Evolutionary conservation across 1,284 basidiomycete species (phyloP), one percentile per base, ranked within the genome.

Genomic region (Anthracocystis setariae): DNA sequence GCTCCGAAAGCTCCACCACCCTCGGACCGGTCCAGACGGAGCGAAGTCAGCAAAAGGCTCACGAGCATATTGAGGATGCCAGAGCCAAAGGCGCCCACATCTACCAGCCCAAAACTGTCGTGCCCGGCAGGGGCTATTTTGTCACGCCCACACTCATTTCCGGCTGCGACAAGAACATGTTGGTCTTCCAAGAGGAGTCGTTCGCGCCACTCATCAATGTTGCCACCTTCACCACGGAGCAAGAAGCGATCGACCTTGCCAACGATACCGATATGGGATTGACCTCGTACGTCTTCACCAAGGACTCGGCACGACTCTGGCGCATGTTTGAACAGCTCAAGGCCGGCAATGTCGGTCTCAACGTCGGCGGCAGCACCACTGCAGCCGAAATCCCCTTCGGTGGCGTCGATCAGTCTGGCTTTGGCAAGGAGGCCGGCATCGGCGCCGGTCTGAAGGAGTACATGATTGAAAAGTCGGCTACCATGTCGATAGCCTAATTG

Each of bases 11-110:
- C 46, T 73, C 55, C 46, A 80, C 83, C 23, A 97, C 93, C 0
- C 93, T 97, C 76, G 96, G 96, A 0, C 96, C 96, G 15, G 86
- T 99, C 50, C 96, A 98, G 71, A 94, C 96, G 83, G 84, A 86
- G 18, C 89, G 89, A 21, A 93, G 94, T 0, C 86, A 93, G 51
- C 88, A 91, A 72, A 99, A 99, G 85, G 93, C 94, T 18, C 85
- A 88, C 69, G 85, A 87, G 42, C 96, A 99, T 84, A 89, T 98
- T 57, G 87, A 92, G 42, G 91, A 94, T 77, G 93, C 93, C 5
- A 86, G 94, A 47, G 80, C 86, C n/a, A 88, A 88, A 48, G 96
- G 96, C 39, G 95, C 93, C 3, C 90, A 91, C 83, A 85, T 98
- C 35, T 87, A 98, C 27, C 86, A 92, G 23, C 52, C 67, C 9